phyloP scores from a whole-genome alignment of 2,329 filamentous ascomycete species.

The Lecanosticta acicola region DNA sequence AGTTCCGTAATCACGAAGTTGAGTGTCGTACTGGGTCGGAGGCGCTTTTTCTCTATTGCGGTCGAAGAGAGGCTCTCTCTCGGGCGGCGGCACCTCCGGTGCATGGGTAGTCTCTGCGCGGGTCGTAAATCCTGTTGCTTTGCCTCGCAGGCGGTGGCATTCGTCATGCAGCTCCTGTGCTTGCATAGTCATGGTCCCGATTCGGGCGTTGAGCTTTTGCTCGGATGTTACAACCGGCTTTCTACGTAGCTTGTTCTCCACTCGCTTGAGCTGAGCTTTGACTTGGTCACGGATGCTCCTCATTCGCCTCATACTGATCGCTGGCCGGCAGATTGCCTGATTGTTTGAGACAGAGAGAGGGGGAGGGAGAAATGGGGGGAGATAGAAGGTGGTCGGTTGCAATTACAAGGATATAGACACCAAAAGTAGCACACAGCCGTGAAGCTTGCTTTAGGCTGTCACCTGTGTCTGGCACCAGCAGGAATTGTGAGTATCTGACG shows the following conservation, averaged over 20 bases:
- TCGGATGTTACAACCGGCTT: conserved; percentile 6
- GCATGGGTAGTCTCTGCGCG: conserved; percentile 5
- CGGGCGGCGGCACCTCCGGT: conserved; percentile 3
- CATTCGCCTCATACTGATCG: not conserved
- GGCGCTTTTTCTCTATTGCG: conserved; percentile 1
- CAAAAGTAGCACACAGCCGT: not conserved
- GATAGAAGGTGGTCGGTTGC: too few relatives aligned
- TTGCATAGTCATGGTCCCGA: conserved; percentile 4
- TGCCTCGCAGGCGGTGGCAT: not conserved
- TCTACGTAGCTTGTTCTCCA: conserved; percentile 4
- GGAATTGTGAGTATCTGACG: too few relatives aligned
- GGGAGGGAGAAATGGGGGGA: too few relatives aligned
- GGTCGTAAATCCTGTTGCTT: conserved; percentile 1
- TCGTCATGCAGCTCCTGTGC: conserved; percentile 5
- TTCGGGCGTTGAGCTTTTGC: conserved; percentile 5
- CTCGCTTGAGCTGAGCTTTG: not conserved
- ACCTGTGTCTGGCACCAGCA: not conserved
- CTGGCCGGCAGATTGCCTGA: not conserved
- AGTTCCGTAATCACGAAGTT: conserved; percentile 2
- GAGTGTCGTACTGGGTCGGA: conserved; percentile 7
- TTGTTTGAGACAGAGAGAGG: not conserved
- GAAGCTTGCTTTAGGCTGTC: not conserved
- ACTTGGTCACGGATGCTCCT: not conserved
- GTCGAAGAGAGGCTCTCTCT: conserved; percentile 9
- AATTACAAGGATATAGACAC: not conserved